Percentiles rank a stretch among this genome's conserved stretches.
phyloP scores from a whole-genome alignment of 2,329 filamentous ascomycete genomes.

The Mariannaea sp. region DNA sequence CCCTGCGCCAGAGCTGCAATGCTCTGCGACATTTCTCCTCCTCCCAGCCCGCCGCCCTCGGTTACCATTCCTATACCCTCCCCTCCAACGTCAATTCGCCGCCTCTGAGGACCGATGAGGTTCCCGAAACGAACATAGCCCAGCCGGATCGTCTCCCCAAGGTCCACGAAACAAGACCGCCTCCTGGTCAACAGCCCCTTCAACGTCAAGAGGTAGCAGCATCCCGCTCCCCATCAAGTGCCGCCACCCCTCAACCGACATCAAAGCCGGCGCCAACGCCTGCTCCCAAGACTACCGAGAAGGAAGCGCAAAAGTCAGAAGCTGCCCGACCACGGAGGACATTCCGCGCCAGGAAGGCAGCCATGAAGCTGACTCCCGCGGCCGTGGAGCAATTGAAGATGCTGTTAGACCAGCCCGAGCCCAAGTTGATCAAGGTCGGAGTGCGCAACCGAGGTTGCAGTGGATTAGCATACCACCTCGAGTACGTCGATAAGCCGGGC shows the following conservation, averaged over 20 bases:
- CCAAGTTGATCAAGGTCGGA: slow-evolving; percentile 91
- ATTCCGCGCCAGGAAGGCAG: slow-evolving; percentile 76
- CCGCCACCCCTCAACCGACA: slow-evolving; percentile 37
- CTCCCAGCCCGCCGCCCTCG: slow-evolving; percentile 37
- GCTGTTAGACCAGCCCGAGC: slow-evolving; percentile 81
- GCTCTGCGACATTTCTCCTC: slow-evolving; percentile 50
- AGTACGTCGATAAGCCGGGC: slow-evolving; percentile 91
- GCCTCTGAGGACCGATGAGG: slow-evolving; percentile 48
- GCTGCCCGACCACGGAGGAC: slow-evolving; percentile 46
- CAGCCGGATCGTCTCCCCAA: slow-evolving; percentile 52
- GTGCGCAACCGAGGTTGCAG: slow-evolving; percentile 95
- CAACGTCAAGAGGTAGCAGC: slow-evolving; percentile 23
- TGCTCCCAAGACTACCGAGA: slow-evolving; percentile 54
- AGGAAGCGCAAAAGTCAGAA: slow-evolving; percentile 70
- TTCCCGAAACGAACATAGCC: slow-evolving; percentile 54
- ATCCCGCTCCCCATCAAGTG: slow-evolving; percentile 22
- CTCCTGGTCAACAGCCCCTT: slow-evolving; percentile 34
- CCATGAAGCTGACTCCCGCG: slow-evolving; percentile 80
- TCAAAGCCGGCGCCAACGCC: slow-evolving; percentile 47
- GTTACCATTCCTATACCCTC: slow-evolving; percentile 60
- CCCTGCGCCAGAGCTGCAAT: slow-evolving; percentile 48
- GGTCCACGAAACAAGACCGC: slow-evolving; percentile 59
- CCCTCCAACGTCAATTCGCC: slow-evolving; percentile 48
- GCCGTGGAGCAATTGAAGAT: slow-evolving; percentile 79
- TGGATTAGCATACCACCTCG: slow-evolving; percentile 88